phyloP scores from a whole-genome alignment of 2,329 filamentous ascomycete species.

The Hypocrella siamensis region DNA sequence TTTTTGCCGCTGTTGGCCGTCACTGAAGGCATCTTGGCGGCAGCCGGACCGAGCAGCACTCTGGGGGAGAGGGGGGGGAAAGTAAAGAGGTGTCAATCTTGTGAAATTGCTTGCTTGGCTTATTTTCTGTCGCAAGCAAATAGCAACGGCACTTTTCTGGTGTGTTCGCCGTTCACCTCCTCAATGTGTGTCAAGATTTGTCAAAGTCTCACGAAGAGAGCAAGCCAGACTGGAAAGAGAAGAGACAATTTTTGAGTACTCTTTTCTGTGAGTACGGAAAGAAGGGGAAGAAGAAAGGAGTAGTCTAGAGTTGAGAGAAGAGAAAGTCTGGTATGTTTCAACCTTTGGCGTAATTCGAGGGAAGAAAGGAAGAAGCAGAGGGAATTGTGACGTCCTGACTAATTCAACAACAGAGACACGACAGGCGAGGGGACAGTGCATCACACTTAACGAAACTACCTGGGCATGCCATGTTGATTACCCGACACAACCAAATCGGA shows the following conservation, averaged over 20 bases:
- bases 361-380: neutral
- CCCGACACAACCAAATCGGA: neutral
- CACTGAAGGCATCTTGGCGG: slow-evolving; percentile 1
- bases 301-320: neutral
- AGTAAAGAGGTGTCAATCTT: too few relatives aligned
- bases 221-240: too few relatives aligned
- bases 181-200: neutral
- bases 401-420: neutral
- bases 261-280: too few relatives aligned
- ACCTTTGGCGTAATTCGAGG: neutral
- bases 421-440: slow-evolving; percentile 1
- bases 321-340: neutral
- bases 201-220: too few relatives aligned
- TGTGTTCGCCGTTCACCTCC: too few relatives aligned
- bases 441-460: too few relatives aligned
- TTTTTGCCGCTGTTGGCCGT: slow-evolving; percentile 24
- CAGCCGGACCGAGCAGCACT: neutral
- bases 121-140: too few relatives aligned
- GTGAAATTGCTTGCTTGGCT: too few relatives aligned
- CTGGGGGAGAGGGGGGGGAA: neutral
- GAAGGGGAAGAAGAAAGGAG: neutral
- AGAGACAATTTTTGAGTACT: too few relatives aligned
- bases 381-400: neutral
- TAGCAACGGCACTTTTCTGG: too few relatives aligned
- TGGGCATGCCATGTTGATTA: neutral